Base-by-base conservation (phyloP, 176 grass and related monocot species). In the Hordeum marinum region DNA sequence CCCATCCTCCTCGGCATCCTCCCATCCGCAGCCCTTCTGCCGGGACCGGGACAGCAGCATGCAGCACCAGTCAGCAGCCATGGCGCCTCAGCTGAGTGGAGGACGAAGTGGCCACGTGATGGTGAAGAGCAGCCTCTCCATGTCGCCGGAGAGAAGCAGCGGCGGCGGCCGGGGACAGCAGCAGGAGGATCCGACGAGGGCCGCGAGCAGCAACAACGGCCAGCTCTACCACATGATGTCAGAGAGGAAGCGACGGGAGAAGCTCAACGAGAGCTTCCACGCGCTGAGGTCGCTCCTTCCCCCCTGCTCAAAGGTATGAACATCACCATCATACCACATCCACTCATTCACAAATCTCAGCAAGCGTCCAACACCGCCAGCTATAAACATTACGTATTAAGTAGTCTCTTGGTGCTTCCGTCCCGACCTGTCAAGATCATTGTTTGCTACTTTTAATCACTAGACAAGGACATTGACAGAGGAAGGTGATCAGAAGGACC, bases 151-250 rank as follows among this genome's bases (percentile, higher is more conserved):
- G 82, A 32, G 41, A 7, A 8, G 43, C 48, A 9, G 23, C 61
- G 42, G 67, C 23, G 84, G 64, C 57, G 58, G 82, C 21, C 55
- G 45, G 72, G 81, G 82, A 62, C 83, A 62, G 52, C 82, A 72
- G 80, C n/a, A 54, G 42, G 64, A 85, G 35, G 72, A 48, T 12
- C 41, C 48, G 15, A 52, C 39, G 39, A 60, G 25, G 11, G 29
- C 85, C 15, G 81, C 54, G 23, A 72, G 8, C 82, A 9, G 48
- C 82, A 85, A 71, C 55, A 84, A 46, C 64, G 92, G 82, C 80
- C 93, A 95, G 57, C 69, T 88, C 60, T 85, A 94, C 77, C 96
- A 99, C 84, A 85, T 96, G 86, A 96, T 99, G 67, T 99, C 96
- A 2, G 96, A 99, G 78, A 92, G 96, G 60, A 87, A 85, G 86